These are phyloP conservation scores for Erodium trifolium DNA, from an alignment of 441 rosid species.

Conservation along the genomic window DNA sequence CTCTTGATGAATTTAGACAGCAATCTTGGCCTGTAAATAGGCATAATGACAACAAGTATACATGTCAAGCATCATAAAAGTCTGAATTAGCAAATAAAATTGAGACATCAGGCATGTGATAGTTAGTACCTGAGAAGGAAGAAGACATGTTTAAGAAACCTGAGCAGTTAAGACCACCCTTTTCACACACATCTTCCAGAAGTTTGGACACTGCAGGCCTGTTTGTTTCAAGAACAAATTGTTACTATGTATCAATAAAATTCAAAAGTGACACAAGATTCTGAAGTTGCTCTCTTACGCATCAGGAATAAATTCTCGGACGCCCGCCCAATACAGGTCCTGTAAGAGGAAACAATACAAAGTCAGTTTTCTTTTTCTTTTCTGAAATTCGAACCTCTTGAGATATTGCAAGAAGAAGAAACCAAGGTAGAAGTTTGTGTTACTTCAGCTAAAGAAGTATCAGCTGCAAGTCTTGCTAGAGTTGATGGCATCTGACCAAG, in stretches of 20 bases:
- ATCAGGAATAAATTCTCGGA: slow-evolving; percentile 31
- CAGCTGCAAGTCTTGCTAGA: slow-evolving; percentile 20
- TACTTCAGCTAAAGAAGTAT: slow-evolving; percentile 25
- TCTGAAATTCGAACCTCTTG: background rate
- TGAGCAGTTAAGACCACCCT: slow-evolving; percentile 26
- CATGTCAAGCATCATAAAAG: background rate
- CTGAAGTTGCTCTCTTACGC: slow-evolving; percentile 25
- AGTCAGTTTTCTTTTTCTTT: background rate
- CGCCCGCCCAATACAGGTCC: slow-evolving; percentile 40
- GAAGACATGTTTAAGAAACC: slow-evolving; percentile 16
- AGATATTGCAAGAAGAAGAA: background rate
- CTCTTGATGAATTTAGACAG: slow-evolving; percentile 31
- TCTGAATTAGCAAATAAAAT: background rate
- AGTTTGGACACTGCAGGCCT: slow-evolving; percentile 30
- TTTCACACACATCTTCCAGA: slow-evolving; percentile 25
- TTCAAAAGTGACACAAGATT: too few species aligned
- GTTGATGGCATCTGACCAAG: slow-evolving; percentile 22
- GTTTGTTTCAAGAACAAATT: slow-evolving; percentile 9
- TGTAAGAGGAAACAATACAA: slow-evolving; percentile 11
- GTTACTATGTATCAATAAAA: background rate
- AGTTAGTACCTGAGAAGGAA: slow-evolving; percentile 30
- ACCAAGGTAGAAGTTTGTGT: background rate
- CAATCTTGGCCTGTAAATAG: slow-evolving; percentile 32
- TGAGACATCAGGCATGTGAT: background rate
- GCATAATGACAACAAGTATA: background rate